Percentiles rank a stretch among this genome's conserved stretches.
Conservation (phyloP, 129 eudicot species). For the Pseudognaphalium luteoalbum region DNA sequence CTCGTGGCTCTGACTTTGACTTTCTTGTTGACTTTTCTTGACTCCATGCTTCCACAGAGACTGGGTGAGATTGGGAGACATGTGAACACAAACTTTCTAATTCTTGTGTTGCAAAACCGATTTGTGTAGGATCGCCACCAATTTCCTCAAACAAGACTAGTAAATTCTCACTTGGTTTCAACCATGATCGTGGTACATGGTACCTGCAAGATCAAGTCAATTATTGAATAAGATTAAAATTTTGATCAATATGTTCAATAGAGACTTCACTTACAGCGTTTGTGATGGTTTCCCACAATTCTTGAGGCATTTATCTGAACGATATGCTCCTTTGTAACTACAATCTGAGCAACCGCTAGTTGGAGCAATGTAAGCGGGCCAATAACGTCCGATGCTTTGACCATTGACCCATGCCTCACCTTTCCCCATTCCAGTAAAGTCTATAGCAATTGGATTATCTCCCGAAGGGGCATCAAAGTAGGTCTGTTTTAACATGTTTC, state of each 20-base stretch:
- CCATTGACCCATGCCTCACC: slow-evolving; percentile 99
- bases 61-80: slow-evolving; percentile 50
- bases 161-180: slow-evolving; percentile 61
- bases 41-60: background rate
- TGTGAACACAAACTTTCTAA: slow-evolving; percentile 66
- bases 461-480: slow-evolving; percentile 78
- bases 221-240: background rate
- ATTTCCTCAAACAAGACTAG: slow-evolving; percentile 79
- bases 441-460: slow-evolving; percentile 63
- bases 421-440: slow-evolving; percentile 88
- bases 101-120: slow-evolving; percentile 61
- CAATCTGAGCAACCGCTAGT: slow-evolving; percentile 64
- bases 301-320: slow-evolving; percentile 64
- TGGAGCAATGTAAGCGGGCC: slow-evolving; percentile 74
- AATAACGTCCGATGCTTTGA: slow-evolving; percentile 90
- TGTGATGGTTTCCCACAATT: slow-evolving; percentile 93
- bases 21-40: background rate
- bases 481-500: slow-evolving; percentile 49
- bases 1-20: slow-evolving; percentile 19
- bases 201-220: slow-evolving; percentile 47
- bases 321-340: slow-evolving; percentile 67
- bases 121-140: slow-evolving; percentile 80
- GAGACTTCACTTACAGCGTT: slow-evolving; percentile 53
- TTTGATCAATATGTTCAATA: background rate
- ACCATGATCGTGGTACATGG: slow-evolving; percentile 92